Evolutionary conservation across 106 monocot genomes (phyloP).

Genomic region (Dioscorea zingiberensis): DNA sequence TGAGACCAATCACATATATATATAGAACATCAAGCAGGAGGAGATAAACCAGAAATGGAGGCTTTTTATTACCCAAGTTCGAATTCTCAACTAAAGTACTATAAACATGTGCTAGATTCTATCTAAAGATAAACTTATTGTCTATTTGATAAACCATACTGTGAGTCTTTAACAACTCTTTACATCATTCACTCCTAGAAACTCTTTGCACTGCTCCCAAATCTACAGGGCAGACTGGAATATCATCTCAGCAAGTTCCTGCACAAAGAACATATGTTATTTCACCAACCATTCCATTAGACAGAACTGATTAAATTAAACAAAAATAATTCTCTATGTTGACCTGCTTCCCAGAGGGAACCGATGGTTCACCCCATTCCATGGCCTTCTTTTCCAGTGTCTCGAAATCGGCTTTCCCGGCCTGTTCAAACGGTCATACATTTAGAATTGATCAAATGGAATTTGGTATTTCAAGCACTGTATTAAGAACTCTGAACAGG

Average conservation of each 20-base stretch:
- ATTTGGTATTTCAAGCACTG: background rate
- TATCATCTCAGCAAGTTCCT: constrained; percentile 85
- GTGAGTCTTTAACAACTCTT: too few relatives aligned
- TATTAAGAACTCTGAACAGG: background rate
- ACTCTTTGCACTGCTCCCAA: too few relatives aligned
- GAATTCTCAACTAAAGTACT: too few relatives aligned
- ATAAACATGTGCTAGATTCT: too few relatives aligned
- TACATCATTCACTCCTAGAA: too few relatives aligned
- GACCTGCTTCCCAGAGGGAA: constrained; percentile 95
- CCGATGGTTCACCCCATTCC: constrained; percentile 79
- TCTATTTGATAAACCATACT: too few relatives aligned
- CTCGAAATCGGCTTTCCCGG: constrained; percentile 87
- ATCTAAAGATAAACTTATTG: too few relatives aligned
- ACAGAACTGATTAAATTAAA: background rate
- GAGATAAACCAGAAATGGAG: too few relatives aligned
- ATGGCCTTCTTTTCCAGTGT: constrained; percentile 86
- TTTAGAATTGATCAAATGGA: too few relatives aligned
- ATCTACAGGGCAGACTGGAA: constrained; percentile 64
- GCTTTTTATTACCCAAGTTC: too few relatives aligned
- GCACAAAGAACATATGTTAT: constrained; percentile 12
- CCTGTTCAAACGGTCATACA: constrained; percentile 25
- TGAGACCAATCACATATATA: too few relatives aligned
- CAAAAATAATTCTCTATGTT: background rate
- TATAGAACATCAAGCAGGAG: too few relatives aligned
- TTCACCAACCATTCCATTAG: background rate